Percentiles rank a stretch among this genome's conserved stretches.
Conservation (phyloP, 2,329 filamentous ascomycete species). For the Arthroderma sp. region DNA sequence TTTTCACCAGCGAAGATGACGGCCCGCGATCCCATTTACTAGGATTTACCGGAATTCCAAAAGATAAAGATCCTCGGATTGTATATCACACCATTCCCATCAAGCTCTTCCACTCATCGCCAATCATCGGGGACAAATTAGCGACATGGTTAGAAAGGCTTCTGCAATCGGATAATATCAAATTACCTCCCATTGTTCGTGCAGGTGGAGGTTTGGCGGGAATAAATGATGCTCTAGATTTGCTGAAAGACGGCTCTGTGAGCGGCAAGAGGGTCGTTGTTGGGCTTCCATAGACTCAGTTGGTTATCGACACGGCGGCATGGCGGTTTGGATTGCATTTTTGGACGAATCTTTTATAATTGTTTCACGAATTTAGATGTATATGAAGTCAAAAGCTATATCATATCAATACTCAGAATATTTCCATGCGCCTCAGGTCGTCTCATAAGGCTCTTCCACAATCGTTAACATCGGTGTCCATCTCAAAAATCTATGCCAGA, state of each 20-base stretch:
- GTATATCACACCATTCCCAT: slow-evolving; percentile 56
- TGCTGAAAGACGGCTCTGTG: slow-evolving; percentile 51
- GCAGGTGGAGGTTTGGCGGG: slow-evolving; percentile 50
- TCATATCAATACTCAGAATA: too few species aligned
- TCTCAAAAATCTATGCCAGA: too few species aligned
- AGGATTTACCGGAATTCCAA: slow-evolving; percentile 55
- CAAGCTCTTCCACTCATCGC: slow-evolving; percentile 60
- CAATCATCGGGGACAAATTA: slow-evolving; percentile 48
- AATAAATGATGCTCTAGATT: slow-evolving; percentile 55
- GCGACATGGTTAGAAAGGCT: slow-evolving; percentile 55
- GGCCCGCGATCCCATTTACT: slow-evolving; percentile 44
- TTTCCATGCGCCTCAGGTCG: too few species aligned
- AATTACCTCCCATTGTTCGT: slow-evolving; percentile 52
- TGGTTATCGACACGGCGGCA: too few species aligned
- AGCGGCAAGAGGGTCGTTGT: slow-evolving; percentile 59
- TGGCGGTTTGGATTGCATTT: too few species aligned
- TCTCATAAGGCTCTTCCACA: too few species aligned
- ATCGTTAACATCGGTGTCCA: too few species aligned
- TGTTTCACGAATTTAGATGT: too few species aligned
- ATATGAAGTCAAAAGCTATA: slow-evolving; percentile 13
- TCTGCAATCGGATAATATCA: slow-evolving; percentile 40
- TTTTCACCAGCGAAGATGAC: slow-evolving; percentile 7
- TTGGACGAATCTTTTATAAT: too few species aligned
- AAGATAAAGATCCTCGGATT: slow-evolving; percentile 35
- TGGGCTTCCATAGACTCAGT: too few species aligned